Percentiles rank a stretch among this genome's conserved stretches.
These are phyloP conservation scores for Candida pseudoglaebosa DNA, from an alignment of 805 yeast species.

Conservation along the genomic window DNA sequence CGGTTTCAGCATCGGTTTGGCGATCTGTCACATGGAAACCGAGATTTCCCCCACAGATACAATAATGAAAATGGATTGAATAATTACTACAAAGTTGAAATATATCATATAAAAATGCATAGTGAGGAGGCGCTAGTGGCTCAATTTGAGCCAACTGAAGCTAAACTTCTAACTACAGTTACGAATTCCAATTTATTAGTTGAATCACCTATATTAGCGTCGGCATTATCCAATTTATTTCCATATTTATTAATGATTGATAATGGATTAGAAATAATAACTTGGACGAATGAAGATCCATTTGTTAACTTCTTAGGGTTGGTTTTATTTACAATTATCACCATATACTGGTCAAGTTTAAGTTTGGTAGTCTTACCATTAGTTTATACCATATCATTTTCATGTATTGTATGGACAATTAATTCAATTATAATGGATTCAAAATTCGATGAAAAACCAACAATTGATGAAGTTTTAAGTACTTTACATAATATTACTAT, in stretches of 20 bases:
- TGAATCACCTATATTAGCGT: conserved; percentile 44
- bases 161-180: conserved; percentile 24
- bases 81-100: no score
- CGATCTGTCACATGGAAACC: no score
- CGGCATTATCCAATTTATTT: conserved; percentile 44
- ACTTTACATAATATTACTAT: conserved; percentile 44
- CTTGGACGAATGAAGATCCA: conserved; percentile 55
- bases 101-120: no score
- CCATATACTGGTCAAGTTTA: conserved; percentile 41
- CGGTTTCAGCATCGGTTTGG: no score
- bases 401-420: conserved; percentile 43
- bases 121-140: conserved; percentile 10
- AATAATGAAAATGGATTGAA: no score
- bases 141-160: conserved; percentile 36
- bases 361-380: conserved; percentile 37
- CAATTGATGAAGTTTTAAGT: conserved; percentile 49
- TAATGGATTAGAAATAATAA: conserved; percentile 39
- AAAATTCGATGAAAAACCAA: conserved; percentile 43
- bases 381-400: conserved; percentile 29
- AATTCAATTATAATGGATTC: conserved; percentile 41
- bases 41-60: no score
- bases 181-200: conserved; percentile 30
- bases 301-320: conserved; percentile 43
- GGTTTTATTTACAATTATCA: conserved; percentile 33
- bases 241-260: conserved; percentile 47